A percentile compares a stretch with the other conserved stretches of the same genome.
These are phyloP conservation scores for Paraglomus brasilianum DNA, from an alignment of 192 early-diverging fungal genomes.

Conservation along the genomic window DNA sequence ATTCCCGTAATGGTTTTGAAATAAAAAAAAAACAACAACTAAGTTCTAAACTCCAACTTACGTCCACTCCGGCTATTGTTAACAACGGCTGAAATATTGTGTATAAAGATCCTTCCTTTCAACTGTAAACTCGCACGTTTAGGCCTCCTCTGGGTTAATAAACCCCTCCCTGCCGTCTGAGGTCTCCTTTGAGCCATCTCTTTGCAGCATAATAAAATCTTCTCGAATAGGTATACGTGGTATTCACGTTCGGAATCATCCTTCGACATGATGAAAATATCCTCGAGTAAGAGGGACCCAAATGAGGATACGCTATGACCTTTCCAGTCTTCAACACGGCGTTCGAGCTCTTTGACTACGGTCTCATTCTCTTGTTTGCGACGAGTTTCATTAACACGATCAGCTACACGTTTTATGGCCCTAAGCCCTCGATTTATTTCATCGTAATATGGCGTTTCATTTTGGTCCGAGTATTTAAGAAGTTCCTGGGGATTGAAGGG, in stretches of 20 bases:
- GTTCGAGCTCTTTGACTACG: constrained; percentile 75
- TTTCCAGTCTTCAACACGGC: constrained; percentile 92
- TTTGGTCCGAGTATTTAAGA: constrained; percentile 30
- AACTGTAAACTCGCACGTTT: constrained; percentile 65
- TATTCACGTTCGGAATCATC: constrained; percentile 79
- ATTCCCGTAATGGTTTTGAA: no score
- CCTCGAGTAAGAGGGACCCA: constrained; percentile 81
- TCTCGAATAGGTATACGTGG: constrained; percentile 91
- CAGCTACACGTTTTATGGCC: constrained; percentile 82
- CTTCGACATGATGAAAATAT: constrained; percentile 82
- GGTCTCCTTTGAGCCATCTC: constrained; percentile 56
- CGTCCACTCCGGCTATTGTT: constrained; percentile 56
- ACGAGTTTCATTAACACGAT: constrained; percentile 88
- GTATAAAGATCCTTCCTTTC: constrained; percentile 85
- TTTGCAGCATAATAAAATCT: constrained; percentile 90
- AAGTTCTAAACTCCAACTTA: background rate
- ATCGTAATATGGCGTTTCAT: constrained; percentile 51
- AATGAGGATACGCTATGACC: constrained; percentile 72
- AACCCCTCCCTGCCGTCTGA: constrained; percentile 37
- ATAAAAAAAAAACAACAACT: background rate
- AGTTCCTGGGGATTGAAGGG: constrained; percentile 7
- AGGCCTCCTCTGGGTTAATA: constrained; percentile 58
- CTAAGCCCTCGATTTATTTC: constrained; percentile 73
- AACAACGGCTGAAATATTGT: constrained; percentile 70
- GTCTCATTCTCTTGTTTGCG: constrained; percentile 85